Base-by-base conservation (phyloP, 2,329 filamentous ascomycete genomes). In the Aureobasidium mangrovei region DNA sequence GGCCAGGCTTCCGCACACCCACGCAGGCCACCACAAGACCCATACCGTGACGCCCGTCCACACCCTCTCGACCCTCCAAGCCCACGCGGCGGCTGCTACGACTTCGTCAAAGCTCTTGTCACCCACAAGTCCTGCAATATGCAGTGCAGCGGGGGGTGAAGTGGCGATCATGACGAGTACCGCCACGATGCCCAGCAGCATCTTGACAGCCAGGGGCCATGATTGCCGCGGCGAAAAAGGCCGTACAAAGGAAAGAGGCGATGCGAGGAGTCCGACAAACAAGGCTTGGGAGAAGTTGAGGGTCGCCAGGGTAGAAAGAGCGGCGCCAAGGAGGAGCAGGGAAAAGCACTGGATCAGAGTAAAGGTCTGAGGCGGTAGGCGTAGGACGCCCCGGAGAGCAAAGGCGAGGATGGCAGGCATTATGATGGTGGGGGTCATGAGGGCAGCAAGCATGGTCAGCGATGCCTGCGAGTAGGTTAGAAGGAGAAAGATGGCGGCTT, bases 241-340 rank as follows among this genome's bases (percentile, higher is more conserved):
- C 6, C 71, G 76, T 18, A 85, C 74, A 66, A 95, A 96, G n/a
- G 83, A 84, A 10, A 97, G 75, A 0, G 91, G 91, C 3, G 81
- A 75, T 41, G 88, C 83, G 43, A 91, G 73, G 2, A 97, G 73
- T 36, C 93, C 93, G 48, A 96, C 76, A 36, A 95, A 75, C 66
- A 97, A 85, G 45, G 89, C 84, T 10, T 96, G 83, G 3, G 86
- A 90, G 76, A 98, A 98, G 72, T 98, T 98, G 49, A 98, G 80
- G 0, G 91, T 98, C 2, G 93, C 91, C 9, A 98, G 84, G 0
- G 91, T 86, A 9, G 91, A 91, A 60, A 98, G 82, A 63, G 89
- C 91, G 75, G 96, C 88, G 63, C 93, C 93, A 0, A 97, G 80
- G 7, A 95, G 77, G 9, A 98, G 82, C n/a, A 97, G 81, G 4